phyloP scores from a whole-genome alignment of 768 basidiomycete species.

The Kwoniella botswanensis region DNA sequence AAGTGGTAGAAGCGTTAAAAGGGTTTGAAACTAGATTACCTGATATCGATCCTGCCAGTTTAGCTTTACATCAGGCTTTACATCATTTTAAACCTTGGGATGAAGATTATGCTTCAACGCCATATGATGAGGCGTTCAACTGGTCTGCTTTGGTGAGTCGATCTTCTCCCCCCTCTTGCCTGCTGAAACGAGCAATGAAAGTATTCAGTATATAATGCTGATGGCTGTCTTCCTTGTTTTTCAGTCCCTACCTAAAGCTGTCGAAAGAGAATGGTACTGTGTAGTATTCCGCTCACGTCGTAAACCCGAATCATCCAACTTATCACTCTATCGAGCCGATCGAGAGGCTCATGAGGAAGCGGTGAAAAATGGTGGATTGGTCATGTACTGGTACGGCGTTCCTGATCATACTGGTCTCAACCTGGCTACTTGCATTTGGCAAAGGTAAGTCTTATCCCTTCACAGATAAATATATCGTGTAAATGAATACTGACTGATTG shows the following conservation, averaged over 20 bases:
- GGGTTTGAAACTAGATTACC: constrained; percentile 78
- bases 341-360: constrained; percentile 90
- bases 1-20: constrained; percentile 47
- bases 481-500: too few relatives aligned
- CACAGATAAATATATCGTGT: too few relatives aligned
- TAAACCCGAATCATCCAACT: constrained; percentile 55
- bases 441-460: constrained; percentile 30
- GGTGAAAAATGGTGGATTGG: constrained; percentile 71
- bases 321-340: constrained; percentile 79
- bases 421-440: constrained; percentile 94
- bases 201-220: neutral
- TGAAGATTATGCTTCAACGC: constrained; percentile 67
- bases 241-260: constrained; percentile 29
- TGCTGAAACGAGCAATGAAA: neutral
- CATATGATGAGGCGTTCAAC: constrained; percentile 84
- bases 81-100: constrained; percentile 72
- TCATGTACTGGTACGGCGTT: constrained; percentile 93
- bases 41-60: constrained; percentile 79
- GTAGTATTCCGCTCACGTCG: constrained; percentile 86
- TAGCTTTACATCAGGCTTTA: constrained; percentile 83
- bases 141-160: constrained; percentile 74
- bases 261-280: constrained; percentile 64
- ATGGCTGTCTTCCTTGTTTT: neutral
- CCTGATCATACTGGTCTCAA: constrained; percentile 80
- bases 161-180: neutral